Evolutionary conservation across 1,284 basidiomycete species (phyloP).

Genomic region (Inonotus hispidus): DNA sequence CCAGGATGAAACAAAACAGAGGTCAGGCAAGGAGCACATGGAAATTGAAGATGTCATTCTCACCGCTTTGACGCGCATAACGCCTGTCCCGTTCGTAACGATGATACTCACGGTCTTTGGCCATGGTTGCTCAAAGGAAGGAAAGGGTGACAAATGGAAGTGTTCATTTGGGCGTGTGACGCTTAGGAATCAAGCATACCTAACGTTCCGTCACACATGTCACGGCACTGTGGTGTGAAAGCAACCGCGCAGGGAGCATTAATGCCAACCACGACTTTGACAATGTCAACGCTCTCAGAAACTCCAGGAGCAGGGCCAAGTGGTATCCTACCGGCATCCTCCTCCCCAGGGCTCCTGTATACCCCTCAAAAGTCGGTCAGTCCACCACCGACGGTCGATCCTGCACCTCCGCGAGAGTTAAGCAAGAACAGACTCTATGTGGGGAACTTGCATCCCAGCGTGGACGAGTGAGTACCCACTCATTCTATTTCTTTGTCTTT

Average conservation of each 20-base stretch:
- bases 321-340: background rate
- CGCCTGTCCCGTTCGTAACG: background rate
- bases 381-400: conserved; percentile 1
- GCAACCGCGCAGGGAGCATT: too few relatives aligned
- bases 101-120: background rate
- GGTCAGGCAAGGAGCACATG: conserved; percentile 1
- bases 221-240: too few relatives aligned
- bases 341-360: conserved; percentile 4
- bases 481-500: background rate
- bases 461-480: conserved; percentile 73
- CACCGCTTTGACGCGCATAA: conserved; percentile 3
- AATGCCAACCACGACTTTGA: background rate
- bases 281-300: conserved; percentile 6
- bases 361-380: background rate
- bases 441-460: conserved; percentile 82
- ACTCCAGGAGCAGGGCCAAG: background rate
- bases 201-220: too few relatives aligned
- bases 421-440: conserved; percentile 78
- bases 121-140: background rate
- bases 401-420: conserved; percentile 23
- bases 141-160: background rate
- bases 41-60: background rate
- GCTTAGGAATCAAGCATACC: too few relatives aligned
- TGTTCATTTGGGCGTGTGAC: too few relatives aligned
- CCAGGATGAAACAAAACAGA: conserved; percentile 11